Base-by-base conservation (phyloP, 2,329 filamentous ascomycete genomes). In the Venturia aucupariae region DNA sequence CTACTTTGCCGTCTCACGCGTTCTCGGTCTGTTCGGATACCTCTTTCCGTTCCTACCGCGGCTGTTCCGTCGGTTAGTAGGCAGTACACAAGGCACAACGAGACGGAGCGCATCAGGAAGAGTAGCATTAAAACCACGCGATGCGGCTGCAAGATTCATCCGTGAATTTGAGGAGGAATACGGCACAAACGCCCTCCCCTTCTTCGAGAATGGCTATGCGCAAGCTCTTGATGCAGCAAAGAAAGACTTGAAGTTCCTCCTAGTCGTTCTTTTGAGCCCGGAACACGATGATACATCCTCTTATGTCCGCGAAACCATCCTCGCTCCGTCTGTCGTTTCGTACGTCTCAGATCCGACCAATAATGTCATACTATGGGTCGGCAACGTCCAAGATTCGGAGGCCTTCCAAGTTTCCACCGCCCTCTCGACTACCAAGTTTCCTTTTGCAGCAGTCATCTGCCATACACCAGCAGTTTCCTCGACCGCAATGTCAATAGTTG, bases 151-250 rank as follows among this genome's bases (percentile, higher is more conserved):
- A 32, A 83, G 94, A 39, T 96, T 97, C 74, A 89, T 90, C 71
- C 85, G 93, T 10, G 92, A 97, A 70, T 96, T 99, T 69, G 92
- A 96, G 71, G 94, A 99, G 76, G 90, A 96, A 70, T 94, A 97
- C 72, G 92, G 91, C 0, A 77, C 81, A 22, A 84, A 86, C 60
- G 80, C 80, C 4, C 77, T 97, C 4, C 87, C 89, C 0, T 96
- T 95, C 74, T 86, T 88, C 69, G 92, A 97, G 72, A 89, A 89
- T 62, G 92, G 93, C 4, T 94, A 97, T 72, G 92, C 95, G 5
- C 90, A 96, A 76, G 92, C 92, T 0, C 85, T 96, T 67, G 94
- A 99, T 72, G 78, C 88, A 44, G 92, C 93, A 6, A 97, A 97
- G 79, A 87, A 86, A 69, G 91, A 97, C 42, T 82, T 97, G 64